phyloP scores from a whole-genome alignment of 2,329 filamentous ascomycete species.

The Exophiala lecanii-corni region DNA sequence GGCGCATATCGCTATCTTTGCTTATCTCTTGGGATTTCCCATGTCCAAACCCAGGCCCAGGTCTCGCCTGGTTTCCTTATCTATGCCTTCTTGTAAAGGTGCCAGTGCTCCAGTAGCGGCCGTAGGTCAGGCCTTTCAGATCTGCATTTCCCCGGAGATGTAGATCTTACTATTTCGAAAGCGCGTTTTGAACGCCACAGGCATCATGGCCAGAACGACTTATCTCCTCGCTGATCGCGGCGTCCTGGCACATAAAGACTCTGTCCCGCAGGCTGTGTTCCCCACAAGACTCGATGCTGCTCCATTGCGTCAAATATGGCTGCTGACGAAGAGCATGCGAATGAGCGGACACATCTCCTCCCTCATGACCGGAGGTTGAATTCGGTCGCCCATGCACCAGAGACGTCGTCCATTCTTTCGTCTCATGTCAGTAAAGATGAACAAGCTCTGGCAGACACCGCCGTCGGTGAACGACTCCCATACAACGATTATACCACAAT shows the following conservation, averaged over 20 bases:
- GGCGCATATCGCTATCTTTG: too few species aligned
- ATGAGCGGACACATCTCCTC: conserved; percentile 17
- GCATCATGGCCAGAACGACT: background rate
- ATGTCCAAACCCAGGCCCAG: too few species aligned
- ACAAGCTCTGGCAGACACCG: conserved; percentile 41
- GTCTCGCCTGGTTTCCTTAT: too few species aligned
- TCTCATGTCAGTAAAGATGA: conserved; percentile 47
- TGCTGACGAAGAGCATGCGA: conserved; percentile 13
- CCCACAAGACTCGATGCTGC: conserved; percentile 3
- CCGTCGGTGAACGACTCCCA: conserved; percentile 52
- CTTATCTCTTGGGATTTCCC: too few species aligned
- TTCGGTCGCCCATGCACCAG: conserved; percentile 37
- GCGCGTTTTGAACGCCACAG: background rate
- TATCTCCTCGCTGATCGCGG: too few species aligned
- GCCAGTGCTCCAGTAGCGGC: too few species aligned
- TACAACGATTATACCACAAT: conserved; percentile 61
- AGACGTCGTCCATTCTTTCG: conserved; percentile 39
- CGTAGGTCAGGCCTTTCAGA: too few species aligned
- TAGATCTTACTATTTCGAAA: conserved; percentile 1
- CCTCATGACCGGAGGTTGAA: conserved; percentile 29
- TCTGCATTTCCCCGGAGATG: conserved; percentile 11
- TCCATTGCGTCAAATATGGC: conserved; percentile 12
- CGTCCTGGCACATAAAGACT: conserved; percentile 4
- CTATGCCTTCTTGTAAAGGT: too few species aligned
- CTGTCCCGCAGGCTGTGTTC: background rate